Base-by-base conservation (phyloP, 139 green algal genomes). In the Volvox africanus region DNA sequence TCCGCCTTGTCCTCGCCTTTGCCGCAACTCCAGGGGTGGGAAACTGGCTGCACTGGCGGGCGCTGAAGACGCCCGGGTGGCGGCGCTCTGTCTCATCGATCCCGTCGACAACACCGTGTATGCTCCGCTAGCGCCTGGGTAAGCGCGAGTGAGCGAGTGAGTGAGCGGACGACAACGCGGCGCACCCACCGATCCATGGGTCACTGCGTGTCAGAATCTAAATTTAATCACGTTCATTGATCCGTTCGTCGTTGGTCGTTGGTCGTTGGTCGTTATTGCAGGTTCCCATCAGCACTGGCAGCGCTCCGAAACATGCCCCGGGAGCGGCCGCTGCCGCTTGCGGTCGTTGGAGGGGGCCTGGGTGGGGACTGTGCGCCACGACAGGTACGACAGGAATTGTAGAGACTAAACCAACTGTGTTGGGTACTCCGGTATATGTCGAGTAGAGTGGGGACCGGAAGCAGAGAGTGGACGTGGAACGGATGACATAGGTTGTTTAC, bases 41-140 rank as follows among this genome's bases (percentile, higher is more conserved):
- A 99, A 99, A 93, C 84, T 99, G 62, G 96, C 94, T 33, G 94
- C 96, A 44, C 93, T 99, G 68, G 93, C 95, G 24, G 97, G 95
- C 18, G 80, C 92, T 0, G 33, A 91, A 33, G 97, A 98, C 78
- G n/a, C 89, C 0, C 93, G 97, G 18, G 90, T 93, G n/a, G 36
- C 76, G 0, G 96, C 96, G 1, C 67, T 99, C 80, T 97, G 94
- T 83, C 93, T 99, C 28, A 84, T 99, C 0, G 97, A 99, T 90
- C 97, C 97, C 0, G 98, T 99, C 12, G 97, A 99, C 93, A 97
- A 97, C 87, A 99, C 97, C 14, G 87, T 96, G 68, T 98, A 97
- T 71, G 96, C 96, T 2, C 96, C 96, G 17, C 36, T 96, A 11
- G 94, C 82, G n/a, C 92, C 94, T 0, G 91, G 93, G 91, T 93